A percentile compares a stretch with the other conserved stretches of the same genome.
Evolutionary conservation across 306 rosid genomes (phyloP).

Genomic region (Glycyrrhiza uralensis): DNA sequence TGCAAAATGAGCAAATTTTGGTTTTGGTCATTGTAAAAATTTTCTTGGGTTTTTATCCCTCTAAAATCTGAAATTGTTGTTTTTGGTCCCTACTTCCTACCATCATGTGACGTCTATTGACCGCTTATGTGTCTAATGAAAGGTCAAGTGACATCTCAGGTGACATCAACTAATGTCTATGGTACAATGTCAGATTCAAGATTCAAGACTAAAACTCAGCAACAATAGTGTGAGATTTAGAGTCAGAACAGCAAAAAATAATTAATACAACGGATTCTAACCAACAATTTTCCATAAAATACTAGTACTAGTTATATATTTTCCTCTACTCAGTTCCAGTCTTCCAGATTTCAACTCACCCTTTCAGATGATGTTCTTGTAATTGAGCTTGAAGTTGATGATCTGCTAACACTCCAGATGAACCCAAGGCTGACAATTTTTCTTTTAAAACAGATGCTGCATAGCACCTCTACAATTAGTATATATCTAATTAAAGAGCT

Average conservation of each 20-base stretch:
- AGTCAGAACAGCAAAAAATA: not conserved
- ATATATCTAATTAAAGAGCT: constrained; percentile 25
- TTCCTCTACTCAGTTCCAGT: constrained; percentile 12
- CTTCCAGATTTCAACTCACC: constrained; percentile 53
- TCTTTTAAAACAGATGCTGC: constrained; percentile 96
- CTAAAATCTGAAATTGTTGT: too few species aligned
- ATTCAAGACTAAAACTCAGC: constrained; percentile 11
- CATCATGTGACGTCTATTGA: too few species aligned
- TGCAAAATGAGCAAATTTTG: too few species aligned
- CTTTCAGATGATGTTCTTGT: constrained; percentile 88
- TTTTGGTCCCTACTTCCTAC: too few species aligned
- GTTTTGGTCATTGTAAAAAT: too few species aligned
- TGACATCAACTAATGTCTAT: too few species aligned
- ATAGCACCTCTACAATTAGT: constrained; percentile 40
- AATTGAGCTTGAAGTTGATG: constrained; percentile 99
- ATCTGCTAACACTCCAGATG: constrained; percentile 95
- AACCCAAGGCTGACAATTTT: constrained; percentile 82
- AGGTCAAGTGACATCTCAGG: too few species aligned
- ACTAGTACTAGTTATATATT: not conserved
- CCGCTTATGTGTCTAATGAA: too few species aligned
- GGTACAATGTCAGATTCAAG: too few species aligned
- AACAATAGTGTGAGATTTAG: not conserved
- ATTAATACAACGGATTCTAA: not conserved
- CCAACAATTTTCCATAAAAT: constrained; percentile 1
- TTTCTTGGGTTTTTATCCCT: too few species aligned